A percentile compares a stretch with the other conserved stretches of the same genome.
phyloP scores from a whole-genome alignment of 179 eudicot genomes.

The Patellifolia procumbens region DNA sequence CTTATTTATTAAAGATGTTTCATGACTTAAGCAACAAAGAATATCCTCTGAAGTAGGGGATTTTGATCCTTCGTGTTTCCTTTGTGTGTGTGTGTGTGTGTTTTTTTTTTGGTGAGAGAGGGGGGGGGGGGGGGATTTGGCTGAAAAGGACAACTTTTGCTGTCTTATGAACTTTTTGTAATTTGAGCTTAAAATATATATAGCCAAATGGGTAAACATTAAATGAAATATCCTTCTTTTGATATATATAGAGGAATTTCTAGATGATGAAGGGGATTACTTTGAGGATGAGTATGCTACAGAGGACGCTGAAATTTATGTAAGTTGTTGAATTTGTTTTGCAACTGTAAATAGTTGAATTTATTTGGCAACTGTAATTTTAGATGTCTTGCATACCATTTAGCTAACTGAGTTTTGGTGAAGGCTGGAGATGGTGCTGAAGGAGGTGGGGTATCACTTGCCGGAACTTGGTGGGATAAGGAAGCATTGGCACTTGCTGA shows the following conservation, averaged over 20 bases:
- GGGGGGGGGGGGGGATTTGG: background rate
- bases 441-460: constrained; percentile 84
- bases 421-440: constrained; percentile 91
- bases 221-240: constrained; percentile 11
- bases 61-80: too few species aligned
- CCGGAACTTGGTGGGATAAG: constrained; percentile 83
- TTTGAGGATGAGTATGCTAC: constrained; percentile 56
- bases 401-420: constrained; percentile 9
- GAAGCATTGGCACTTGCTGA: constrained; percentile 73
- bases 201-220: constrained; percentile 11
- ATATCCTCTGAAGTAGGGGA: too few species aligned
- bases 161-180: background rate
- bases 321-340: constrained; percentile 34
- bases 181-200: background rate
- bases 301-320: constrained; percentile 65
- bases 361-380: background rate
- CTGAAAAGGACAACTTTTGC: background rate
- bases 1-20: too few species aligned
- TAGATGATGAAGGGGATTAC: constrained; percentile 53
- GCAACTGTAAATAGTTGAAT: too few species aligned
- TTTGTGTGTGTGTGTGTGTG: too few species aligned
- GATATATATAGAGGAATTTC: constrained; percentile 43
- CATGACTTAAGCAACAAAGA: too few species aligned
- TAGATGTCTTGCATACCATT: background rate
- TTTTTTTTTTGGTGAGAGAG: too few species aligned